Conservation (phyloP, 768 basidiomycete species). For the Hortiboletus flavorubellus region DNA sequence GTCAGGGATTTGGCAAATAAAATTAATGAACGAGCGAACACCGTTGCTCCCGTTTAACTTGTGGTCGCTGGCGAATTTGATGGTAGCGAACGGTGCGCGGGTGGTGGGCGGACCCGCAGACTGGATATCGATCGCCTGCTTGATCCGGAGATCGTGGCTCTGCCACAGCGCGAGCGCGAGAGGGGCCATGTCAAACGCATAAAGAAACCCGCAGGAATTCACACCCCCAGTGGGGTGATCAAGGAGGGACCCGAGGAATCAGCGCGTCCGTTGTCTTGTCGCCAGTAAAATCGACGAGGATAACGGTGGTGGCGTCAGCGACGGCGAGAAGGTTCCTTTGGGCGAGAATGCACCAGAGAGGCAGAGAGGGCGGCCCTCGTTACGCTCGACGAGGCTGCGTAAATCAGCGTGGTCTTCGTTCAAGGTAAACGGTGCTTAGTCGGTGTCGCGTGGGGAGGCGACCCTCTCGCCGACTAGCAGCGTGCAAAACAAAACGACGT, state of each 20-base stretch:
- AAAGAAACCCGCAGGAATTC: slow-evolving; percentile 26
- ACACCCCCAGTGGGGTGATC: slow-evolving; percentile 16
- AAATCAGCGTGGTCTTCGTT: slow-evolving; percentile 22
- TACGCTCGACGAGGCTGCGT: slow-evolving; percentile 26
- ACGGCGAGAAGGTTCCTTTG: slow-evolving; percentile 27
- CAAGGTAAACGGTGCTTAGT: slow-evolving; percentile 98
- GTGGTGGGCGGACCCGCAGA: slow-evolving; percentile 9
- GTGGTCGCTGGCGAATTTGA: slow-evolving; percentile 13
- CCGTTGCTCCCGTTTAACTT: slow-evolving; percentile 17
- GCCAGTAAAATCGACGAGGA: slow-evolving; percentile 26
- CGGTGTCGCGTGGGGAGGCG: slow-evolving; percentile 93
- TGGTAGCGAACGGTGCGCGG: slow-evolving; percentile 21
- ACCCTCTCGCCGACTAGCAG: slow-evolving; percentile 79
- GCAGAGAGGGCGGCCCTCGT: slow-evolving; percentile 33
- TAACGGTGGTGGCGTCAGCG: slow-evolving; percentile 25
- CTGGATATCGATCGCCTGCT: slow-evolving; percentile 32
- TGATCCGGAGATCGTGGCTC: slow-evolving; percentile 32
- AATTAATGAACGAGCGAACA: slow-evolving; percentile 4
- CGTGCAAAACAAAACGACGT: slow-evolving; percentile 28
- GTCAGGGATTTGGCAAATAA: not conserved
- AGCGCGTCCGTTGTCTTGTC: slow-evolving; percentile 35
- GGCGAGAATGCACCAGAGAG: slow-evolving; percentile 25
- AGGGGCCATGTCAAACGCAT: slow-evolving; percentile 30
- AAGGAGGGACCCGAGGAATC: slow-evolving; percentile 16
- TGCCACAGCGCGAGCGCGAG: slow-evolving; percentile 33